Conservation (phyloP, 2,329 filamentous ascomycete species). For the Phoma sp. region DNA sequence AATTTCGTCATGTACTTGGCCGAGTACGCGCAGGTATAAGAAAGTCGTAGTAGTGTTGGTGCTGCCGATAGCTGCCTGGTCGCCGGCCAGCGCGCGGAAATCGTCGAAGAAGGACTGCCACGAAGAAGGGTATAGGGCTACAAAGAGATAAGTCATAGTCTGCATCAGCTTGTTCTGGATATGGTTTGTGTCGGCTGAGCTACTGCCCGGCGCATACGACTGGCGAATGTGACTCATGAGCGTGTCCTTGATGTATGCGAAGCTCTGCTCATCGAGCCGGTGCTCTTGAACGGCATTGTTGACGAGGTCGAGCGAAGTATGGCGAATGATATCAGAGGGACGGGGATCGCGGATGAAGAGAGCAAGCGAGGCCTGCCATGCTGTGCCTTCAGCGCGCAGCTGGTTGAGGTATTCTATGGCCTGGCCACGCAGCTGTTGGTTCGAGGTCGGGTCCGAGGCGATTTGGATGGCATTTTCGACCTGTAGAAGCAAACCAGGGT, state of each 20-base stretch:
- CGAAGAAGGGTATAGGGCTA: slow-evolving; percentile 80
- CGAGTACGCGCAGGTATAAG: slow-evolving; percentile 86
- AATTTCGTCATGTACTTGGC: slow-evolving; percentile 95
- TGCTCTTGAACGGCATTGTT: slow-evolving; percentile 89
- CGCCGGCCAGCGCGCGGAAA: slow-evolving; percentile 77
- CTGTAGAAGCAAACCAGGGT: slow-evolving; percentile 55
- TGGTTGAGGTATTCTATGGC: slow-evolving; percentile 82
- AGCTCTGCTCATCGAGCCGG: slow-evolving; percentile 73
- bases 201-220: slow-evolving; percentile 70
- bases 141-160: slow-evolving; percentile 92
- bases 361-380: slow-evolving; percentile 87
- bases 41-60: slow-evolving; percentile 80
- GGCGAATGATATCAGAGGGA: slow-evolving; percentile 81
- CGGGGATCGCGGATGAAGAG: slow-evolving; percentile 83
- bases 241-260: slow-evolving; percentile 79
- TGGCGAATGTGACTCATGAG: slow-evolving; percentile 82
- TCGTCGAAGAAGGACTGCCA: slow-evolving; percentile 95
- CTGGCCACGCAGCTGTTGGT: slow-evolving; percentile 76
- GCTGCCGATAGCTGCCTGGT: slow-evolving; percentile 61
- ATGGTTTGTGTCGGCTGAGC: slow-evolving; percentile 71
- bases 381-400: slow-evolving; percentile 80
- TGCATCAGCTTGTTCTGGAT: slow-evolving; percentile 98
- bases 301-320: slow-evolving; percentile 90
- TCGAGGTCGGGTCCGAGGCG: slow-evolving; percentile 81
- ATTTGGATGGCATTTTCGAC: slow-evolving; percentile 96